Percentiles rank a stretch among this genome's conserved stretches.
Conservation (phyloP, 2,329 filamentous ascomycete species). For the Pleoardoris graminearum region DNA sequence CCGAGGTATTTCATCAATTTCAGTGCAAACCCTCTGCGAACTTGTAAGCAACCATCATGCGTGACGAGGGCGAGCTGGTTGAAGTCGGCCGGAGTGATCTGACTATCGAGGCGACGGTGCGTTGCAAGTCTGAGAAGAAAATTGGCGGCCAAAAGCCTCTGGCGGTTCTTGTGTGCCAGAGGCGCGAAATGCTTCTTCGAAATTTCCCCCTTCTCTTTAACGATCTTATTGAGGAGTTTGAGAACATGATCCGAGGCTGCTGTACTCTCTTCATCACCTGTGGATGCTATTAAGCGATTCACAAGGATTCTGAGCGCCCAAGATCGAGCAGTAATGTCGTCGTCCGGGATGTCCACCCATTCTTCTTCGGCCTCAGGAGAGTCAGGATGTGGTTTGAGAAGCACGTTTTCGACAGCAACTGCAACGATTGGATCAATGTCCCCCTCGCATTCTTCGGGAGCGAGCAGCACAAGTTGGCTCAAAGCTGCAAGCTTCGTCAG, state of each 20-base stretch:
- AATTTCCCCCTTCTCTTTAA: slow-evolving; percentile 77
- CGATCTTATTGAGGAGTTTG: slow-evolving; percentile 75
- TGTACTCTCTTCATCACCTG: slow-evolving; percentile 48
- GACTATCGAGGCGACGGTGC: slow-evolving; percentile 72
- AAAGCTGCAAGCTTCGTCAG: slow-evolving; percentile 72
- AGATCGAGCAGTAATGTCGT: slow-evolving; percentile 81
- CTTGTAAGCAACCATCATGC: slow-evolving; percentile 74
- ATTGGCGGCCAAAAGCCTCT: slow-evolving; percentile 80
- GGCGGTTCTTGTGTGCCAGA: slow-evolving; percentile 73
- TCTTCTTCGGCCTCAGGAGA: slow-evolving; percentile 56
- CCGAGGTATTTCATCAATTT: slow-evolving; percentile 91
- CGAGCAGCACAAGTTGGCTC: slow-evolving; percentile 75
- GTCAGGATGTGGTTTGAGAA: slow-evolving; percentile 67
- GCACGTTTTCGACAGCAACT: slow-evolving; percentile 73
- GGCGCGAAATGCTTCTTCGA: slow-evolving; percentile 74
- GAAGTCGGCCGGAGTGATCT: slow-evolving; percentile 74
- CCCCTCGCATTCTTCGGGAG: slow-evolving; percentile 69
- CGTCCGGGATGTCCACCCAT: slow-evolving; percentile 65
- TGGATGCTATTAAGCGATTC: slow-evolving; percentile 73
- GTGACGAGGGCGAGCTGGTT: slow-evolving; percentile 78
- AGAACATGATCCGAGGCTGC: slow-evolving; percentile 69
- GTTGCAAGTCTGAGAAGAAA: slow-evolving; percentile 81
- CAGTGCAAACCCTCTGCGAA: slow-evolving; percentile 77
- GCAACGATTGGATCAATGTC: slow-evolving; percentile 76
- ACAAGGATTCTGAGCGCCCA: slow-evolving; percentile 84